These are phyloP conservation scores for Phytopythium kandeliae DNA, from an alignment of 352 stramenopile species.

Conservation along the genomic window DNA sequence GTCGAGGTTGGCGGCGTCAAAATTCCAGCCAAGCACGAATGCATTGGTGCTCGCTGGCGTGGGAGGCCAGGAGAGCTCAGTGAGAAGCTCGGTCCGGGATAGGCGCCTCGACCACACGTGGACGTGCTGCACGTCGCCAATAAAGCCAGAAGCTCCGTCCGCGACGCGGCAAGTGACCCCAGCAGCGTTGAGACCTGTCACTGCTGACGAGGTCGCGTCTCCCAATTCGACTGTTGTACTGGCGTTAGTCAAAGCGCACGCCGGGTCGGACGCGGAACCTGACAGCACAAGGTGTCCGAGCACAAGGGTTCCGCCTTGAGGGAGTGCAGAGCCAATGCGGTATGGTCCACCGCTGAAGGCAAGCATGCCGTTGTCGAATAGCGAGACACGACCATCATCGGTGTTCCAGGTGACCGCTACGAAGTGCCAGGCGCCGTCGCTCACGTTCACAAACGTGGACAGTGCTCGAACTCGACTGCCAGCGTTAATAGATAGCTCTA, in stretches of 20 bases:
- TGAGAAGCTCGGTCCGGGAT: slow-evolving; percentile 36
- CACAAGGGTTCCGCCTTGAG: slow-evolving; percentile 29
- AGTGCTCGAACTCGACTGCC: slow-evolving; percentile 20
- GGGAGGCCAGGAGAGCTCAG: slow-evolving; percentile 50
- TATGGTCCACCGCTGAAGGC: slow-evolving; percentile 65
- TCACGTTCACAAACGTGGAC: slow-evolving; percentile 56
- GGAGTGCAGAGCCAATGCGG: slow-evolving; percentile 22
- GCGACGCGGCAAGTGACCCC: slow-evolving; percentile 22
- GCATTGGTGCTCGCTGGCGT: slow-evolving; percentile 43
- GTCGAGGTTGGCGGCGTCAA: slow-evolving; percentile 28
- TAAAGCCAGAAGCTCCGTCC: slow-evolving; percentile 16
- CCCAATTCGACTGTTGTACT: background rate
- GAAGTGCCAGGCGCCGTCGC: slow-evolving; percentile 67
- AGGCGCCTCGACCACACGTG: slow-evolving; percentile 52
- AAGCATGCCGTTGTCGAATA: slow-evolving; percentile 71
- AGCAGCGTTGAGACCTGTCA: background rate
- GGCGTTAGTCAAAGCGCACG: slow-evolving; percentile 1
- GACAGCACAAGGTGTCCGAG: slow-evolving; percentile 37
- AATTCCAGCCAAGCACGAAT: slow-evolving; percentile 62
- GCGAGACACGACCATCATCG: slow-evolving; percentile 37
- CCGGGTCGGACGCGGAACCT: background rate
- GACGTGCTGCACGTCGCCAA: slow-evolving; percentile 50
- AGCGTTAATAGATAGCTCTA: slow-evolving; percentile 46
- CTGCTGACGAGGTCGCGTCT: slow-evolving; percentile 1
- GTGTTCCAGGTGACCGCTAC: slow-evolving; percentile 48